Evolutionary conservation across 345 rosid species (phyloP), one percentile per base, ranked within the genome.

Genomic region (Tarenaya hassleriana): DNA sequence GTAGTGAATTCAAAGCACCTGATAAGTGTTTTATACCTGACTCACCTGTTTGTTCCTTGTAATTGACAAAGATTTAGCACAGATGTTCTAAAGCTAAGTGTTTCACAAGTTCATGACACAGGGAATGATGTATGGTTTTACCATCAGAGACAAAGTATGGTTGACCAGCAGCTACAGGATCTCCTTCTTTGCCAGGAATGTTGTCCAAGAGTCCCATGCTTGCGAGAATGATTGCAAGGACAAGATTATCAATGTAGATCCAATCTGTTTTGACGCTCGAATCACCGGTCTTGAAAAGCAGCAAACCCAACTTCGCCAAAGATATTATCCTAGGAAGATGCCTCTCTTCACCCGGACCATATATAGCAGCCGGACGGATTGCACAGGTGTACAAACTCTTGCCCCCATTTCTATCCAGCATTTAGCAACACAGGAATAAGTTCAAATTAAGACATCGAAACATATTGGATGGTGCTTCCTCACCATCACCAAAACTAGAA

Each of bases 141-240:
- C 98, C 98, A 64, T 91, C 98, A 37, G 92, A 91, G 61, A 87
- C 83, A 27, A 91, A 91, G 69, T 91, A 91, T 17, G 96, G 81
- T 63, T 87, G 92, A 50, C 96, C 96, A 66, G 95, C 85, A 61
- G 96, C 98, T 0, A 82, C 76, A 1, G 98, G 87, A 9, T 13
- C 58, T 15, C 81, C 82, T 68, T 66, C 69, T 63, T 62, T 77
- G n/a, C 84, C 83, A 8, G 89, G 88, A 73, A 91, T 77, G 70
- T 82, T 79, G 66, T 87, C 88, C 72, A 82, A 67, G 50, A 87
- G 92, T 41, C 89, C 95, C 98, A 87, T 87, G 66, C 98, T 84
- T 10, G 96, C 95, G 64, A 80, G 55, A 48, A 87, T 63, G 50
- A 87, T 67, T 4, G 95, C 89, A 50, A 84, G 74, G 37, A 84